Percentiles rank a stretch among this genome's conserved stretches.
Evolutionary conservation across 164 flowering plant genomes (phyloP).

Genomic region (Platanus orientalis): DNA sequence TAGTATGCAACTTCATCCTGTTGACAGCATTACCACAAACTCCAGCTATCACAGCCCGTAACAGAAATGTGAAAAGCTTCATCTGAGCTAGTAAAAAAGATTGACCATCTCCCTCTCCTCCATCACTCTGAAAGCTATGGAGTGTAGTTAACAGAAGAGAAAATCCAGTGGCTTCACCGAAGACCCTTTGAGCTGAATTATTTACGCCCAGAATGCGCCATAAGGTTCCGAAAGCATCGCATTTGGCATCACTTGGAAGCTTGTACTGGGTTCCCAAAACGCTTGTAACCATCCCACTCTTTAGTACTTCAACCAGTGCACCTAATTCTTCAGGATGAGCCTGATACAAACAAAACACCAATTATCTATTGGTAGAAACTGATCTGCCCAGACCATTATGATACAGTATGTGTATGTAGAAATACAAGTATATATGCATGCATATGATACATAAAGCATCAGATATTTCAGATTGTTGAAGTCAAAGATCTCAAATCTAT

Average conservation of each 20-base stretch:
- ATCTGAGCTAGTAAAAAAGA: slow-evolving; percentile 38
- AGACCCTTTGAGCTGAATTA: slow-evolving; percentile 77
- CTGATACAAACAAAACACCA: slow-evolving; percentile 38
- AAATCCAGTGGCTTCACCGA: slow-evolving; percentile 99
- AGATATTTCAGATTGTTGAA: not conserved
- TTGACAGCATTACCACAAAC: slow-evolving; percentile 75
- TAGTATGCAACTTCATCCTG: slow-evolving; percentile 60
- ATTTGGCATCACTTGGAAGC: slow-evolving; percentile 81
- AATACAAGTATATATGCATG: not conserved
- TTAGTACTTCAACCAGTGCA: slow-evolving; percentile 73
- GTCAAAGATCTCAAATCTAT: not conserved
- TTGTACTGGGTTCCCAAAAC: slow-evolving; percentile 79
- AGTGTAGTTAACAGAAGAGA: slow-evolving; percentile 85
- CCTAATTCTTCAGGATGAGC: slow-evolving; percentile 93
- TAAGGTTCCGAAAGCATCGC: slow-evolving; percentile 83
- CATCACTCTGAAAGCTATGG: slow-evolving; percentile 78
- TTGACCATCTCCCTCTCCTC: slow-evolving; percentile 34
- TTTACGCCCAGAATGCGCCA: slow-evolving; percentile 93
- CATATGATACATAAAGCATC: not conserved
- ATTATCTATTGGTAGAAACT: slow-evolving; percentile 8
- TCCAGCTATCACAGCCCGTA: slow-evolving; percentile 88
- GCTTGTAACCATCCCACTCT: slow-evolving; percentile 96
- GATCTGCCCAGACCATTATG: not conserved
- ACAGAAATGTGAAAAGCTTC: slow-evolving; percentile 66
- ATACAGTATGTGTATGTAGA: not conserved